Conservation (phyloP, 1,284 basidiomycete species). For the Schizopora paradoxa region DNA sequence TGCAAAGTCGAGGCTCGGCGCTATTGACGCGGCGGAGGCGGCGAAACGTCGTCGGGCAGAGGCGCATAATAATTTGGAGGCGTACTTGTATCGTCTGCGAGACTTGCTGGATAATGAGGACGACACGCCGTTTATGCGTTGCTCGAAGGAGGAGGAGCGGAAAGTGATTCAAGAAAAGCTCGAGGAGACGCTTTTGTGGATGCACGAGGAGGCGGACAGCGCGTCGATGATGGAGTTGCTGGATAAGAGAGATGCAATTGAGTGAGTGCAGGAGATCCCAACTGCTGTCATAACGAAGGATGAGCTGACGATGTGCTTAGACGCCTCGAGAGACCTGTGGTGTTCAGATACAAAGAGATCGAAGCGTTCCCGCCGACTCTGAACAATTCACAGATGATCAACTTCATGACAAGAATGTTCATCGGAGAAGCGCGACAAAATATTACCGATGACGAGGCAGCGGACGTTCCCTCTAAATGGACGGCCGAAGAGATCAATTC, state of each 20-base stretch:
- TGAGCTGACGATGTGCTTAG: conserved; percentile 36
- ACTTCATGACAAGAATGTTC: conserved; percentile 77
- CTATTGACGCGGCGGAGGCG: conserved; percentile 73
- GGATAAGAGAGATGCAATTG: conserved; percentile 70
- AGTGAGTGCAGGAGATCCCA: conserved; percentile 49
- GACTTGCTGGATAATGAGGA: conserved; percentile 73
- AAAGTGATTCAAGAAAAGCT: conserved; percentile 58
- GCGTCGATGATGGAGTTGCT: conserved; percentile 73
- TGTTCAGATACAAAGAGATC: conserved; percentile 83
- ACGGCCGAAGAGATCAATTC: conserved; percentile 75
- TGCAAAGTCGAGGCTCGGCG: conserved; percentile 63
- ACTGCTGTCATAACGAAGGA: conserved; percentile 4
- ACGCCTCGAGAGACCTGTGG: conserved; percentile 74
- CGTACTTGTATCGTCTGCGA: conserved; percentile 86
- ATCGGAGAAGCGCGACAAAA: conserved; percentile 73
- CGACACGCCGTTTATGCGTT: conserved; percentile 70
- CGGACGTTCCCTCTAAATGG: conserved; percentile 65
- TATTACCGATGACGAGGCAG: conserved; percentile 51
- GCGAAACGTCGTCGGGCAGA: conserved; percentile 82
- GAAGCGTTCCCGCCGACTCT: conserved; percentile 68
- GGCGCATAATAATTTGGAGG: conserved; percentile 87
- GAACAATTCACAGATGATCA: conserved; percentile 78
- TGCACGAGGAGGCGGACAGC: conserved; percentile 80
- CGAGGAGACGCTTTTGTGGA: conserved; percentile 74
- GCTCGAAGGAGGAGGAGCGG: conserved; percentile 71